Conservation (phyloP, 2,329 filamentous ascomycete genomes). For the Ophiocordyceps camponoti-saundersi region DNA sequence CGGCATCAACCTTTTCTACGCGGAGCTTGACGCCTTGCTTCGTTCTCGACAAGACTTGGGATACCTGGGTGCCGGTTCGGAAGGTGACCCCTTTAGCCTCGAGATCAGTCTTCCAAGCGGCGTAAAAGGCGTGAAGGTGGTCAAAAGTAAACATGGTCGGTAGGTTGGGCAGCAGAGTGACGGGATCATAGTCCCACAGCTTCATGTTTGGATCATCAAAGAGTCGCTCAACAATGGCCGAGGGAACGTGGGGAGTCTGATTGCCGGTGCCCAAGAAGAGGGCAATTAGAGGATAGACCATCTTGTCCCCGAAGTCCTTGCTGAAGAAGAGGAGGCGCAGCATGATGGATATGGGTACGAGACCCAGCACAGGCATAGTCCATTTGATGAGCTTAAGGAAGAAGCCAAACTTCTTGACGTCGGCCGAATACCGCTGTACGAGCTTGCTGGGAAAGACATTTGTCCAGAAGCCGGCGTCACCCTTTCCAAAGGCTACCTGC, state of each 20-base stretch:
- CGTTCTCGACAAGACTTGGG: slow-evolving; percentile 30
- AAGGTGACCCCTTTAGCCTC: slow-evolving; percentile 36
- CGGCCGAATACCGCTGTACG: slow-evolving; percentile 33
- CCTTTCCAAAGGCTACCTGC: slow-evolving; percentile 47
- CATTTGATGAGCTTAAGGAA: slow-evolving; percentile 40
- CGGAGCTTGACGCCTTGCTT: slow-evolving; percentile 33
- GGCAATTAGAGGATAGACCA: slow-evolving; percentile 55
- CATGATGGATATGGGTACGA: slow-evolving; percentile 47
- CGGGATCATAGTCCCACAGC: slow-evolving; percentile 39
- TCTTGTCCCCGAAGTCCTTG: slow-evolving; percentile 51
- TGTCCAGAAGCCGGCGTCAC: slow-evolving; percentile 41
- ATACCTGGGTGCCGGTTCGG: slow-evolving; percentile 37
- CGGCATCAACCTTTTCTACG: slow-evolving; percentile 30
- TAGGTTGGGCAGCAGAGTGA: slow-evolving; percentile 37
- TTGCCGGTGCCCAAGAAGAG: slow-evolving; percentile 62
- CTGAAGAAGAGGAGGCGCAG: slow-evolving; percentile 53
- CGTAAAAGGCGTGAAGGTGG: slow-evolving; percentile 43
- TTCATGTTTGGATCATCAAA: slow-evolving; percentile 42
- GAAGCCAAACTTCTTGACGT: slow-evolving; percentile 36
- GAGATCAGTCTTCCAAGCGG: slow-evolving; percentile 38
- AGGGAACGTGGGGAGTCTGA: slow-evolving; percentile 53
- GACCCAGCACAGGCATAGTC: slow-evolving; percentile 41
- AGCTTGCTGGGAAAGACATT: slow-evolving; percentile 47
- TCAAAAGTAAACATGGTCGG: slow-evolving; percentile 52
- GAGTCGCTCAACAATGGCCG: slow-evolving; percentile 45